Percentiles rank a stretch among this genome's conserved stretches.
Evolutionary conservation across 2,329 filamentous ascomycete species (phyloP).

Genomic region (Phaeosphaeriaceae sp.): DNA sequence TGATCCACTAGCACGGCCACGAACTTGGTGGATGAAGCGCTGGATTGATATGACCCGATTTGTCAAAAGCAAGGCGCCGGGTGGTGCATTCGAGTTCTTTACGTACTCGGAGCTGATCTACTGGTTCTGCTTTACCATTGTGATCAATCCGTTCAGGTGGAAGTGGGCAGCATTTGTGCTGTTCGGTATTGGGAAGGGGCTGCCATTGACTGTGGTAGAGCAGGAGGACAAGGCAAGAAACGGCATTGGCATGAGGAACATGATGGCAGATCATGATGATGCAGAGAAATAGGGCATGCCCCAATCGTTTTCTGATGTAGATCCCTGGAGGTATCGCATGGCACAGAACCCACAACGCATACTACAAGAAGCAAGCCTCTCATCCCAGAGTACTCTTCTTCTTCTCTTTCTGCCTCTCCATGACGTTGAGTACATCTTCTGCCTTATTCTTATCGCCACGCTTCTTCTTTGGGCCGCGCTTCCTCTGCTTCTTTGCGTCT

Average conservation of each 20-base stretch:
- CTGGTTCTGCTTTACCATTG: constrained; percentile 83
- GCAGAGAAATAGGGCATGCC: background rate
- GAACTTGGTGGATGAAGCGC: constrained; percentile 76
- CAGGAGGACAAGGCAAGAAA: constrained; percentile 69
- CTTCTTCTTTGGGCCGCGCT: constrained; percentile 75
- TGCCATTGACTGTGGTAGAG: constrained; percentile 72
- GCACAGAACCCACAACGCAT: too few relatives aligned
- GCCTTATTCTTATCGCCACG: constrained; percentile 82
- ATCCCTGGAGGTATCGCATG: background rate
- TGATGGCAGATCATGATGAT: background rate
- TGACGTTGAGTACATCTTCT: constrained; percentile 78
- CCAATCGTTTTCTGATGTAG: background rate
- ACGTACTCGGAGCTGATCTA: constrained; percentile 85
- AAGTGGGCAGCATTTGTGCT: constrained; percentile 89
- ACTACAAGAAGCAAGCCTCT: background rate
- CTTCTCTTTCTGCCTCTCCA: constrained; percentile 68
- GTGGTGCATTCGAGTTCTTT: constrained; percentile 84
- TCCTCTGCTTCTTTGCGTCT: constrained; percentile 67
- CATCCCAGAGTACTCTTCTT: constrained; percentile 15
- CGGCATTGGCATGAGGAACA: constrained; percentile 53
- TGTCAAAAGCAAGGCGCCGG: constrained; percentile 72
- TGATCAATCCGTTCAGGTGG: constrained; percentile 86
- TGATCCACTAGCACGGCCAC: constrained; percentile 77
- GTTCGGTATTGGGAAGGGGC: constrained; percentile 71
- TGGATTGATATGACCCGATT: constrained; percentile 86